Base-by-base conservation (phyloP, 2,329 filamentous ascomycete species). In the Parafenestella ontariensis region DNA sequence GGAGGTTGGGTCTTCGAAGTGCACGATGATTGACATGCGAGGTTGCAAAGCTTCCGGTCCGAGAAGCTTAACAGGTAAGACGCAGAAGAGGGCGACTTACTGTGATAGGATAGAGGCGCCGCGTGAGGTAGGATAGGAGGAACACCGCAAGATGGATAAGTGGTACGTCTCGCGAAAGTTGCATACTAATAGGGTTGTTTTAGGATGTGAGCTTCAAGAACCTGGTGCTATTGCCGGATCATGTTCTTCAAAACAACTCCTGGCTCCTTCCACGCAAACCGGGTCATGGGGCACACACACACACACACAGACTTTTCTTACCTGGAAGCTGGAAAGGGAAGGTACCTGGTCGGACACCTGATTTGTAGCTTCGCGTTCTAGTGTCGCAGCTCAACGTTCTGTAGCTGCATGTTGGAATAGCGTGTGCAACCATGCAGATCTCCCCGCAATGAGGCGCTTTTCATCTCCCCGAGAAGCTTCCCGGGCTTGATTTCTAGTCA, bases 311-410 rank as follows among this genome's bases (percentile, higher is more conserved):
- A 8, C 13, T 15, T n/a, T 13, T 3, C 5, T n/a, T n/a, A 34
- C 17, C 31, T 13, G 13, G 31, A 15, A 34, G 8, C 31, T 17
- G 15, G 15, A 15, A 34, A 17, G 4, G 24, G 31, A 34, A 31
- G 17, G 13, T 34, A 17, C 13, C 31, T 17, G 31, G 15, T 34
- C 31, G 15, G 13, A n/a, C 31, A n/a, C 13, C 31, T 34, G 9
- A 39, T 11, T 20, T 11, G 36, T 13, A 21, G 48, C 29, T 36
- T 26, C 3, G 37, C 39, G 39, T 47, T 33, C 45, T 46, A 41
- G 34, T 34, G 44, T 53, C 46, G 52, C 57, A 46, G 54, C 56
- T 61, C 55, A 61, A 56, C 59, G 49, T 52, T 29, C 46, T 52
- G 53, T 43, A 54, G 59, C 54, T 40, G 49, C 48, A 55, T 41